Base-by-base conservation (phyloP, 768 basidiomycete genomes). In the Mrakia blollopis region DNA sequence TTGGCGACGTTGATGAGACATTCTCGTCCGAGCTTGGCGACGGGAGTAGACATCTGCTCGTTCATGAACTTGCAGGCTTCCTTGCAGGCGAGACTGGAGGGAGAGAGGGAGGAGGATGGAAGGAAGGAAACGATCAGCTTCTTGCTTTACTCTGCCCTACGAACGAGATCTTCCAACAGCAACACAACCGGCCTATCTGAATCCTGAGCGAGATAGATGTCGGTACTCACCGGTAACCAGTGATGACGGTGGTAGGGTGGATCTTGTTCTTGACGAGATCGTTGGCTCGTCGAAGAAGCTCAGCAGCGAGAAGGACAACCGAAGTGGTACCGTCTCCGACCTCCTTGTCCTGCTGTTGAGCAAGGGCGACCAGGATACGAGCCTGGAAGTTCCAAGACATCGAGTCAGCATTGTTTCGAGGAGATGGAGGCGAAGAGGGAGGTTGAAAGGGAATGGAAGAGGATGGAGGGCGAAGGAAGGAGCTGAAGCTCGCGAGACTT, bases 261-360 rank as follows among this genome's bases (percentile, higher is more conserved):
- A 99, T 98, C 85, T 94, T 98, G 80, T 93, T 91, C 85, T 97
- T 93, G 80, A 99, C 94, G 62, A 99, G 90, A 83, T 98, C 97
- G 83, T 98, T 98, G 74, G 96, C 97, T 73, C 97, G 89, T 79
- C 93, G 91, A 80, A 98, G 87, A 65, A 98, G 89, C 84, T 98
- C 97, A n/a, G 97, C 94, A 73, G 95, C 95, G 82, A 99, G 88
- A 80, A 99, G 92, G 68, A 99, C 97, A 61, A 99, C 97, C 32
- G 94, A 98, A 3, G 97, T 99, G 11, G 97, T 99, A 21, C 97
- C 97, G 85, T 99, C 97, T 52, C 97, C 97, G 14, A 99, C 97
- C 85, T 99, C 97, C 83, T 95, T 97, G 84, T 99, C 97, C 85
- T 98, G 95, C 82, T 98, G 98, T 85, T 98, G 95, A 2, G 97